These are phyloP conservation scores for Candida railenensis DNA, from an alignment of 805 yeast species.

Conservation along the genomic window DNA sequence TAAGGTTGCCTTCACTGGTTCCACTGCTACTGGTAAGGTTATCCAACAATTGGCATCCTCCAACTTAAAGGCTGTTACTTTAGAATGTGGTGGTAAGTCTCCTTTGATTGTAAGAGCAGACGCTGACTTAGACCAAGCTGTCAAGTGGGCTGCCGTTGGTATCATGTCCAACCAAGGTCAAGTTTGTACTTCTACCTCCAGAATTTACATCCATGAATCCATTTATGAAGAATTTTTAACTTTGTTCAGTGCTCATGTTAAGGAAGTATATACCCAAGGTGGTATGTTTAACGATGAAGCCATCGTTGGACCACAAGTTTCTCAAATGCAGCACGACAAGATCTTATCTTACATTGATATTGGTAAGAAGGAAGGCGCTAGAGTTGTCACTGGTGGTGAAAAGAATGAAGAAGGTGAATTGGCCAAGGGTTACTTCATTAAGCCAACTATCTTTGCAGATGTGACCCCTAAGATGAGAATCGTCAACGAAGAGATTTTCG, in stretches of 20 bases:
- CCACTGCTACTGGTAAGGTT: conserved; percentile 64
- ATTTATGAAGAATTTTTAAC: conserved; percentile 53
- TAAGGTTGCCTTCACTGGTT: conserved; percentile 66
- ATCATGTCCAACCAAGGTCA: conserved; percentile 66
- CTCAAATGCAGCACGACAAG: conserved; percentile 55
- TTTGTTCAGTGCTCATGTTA: conserved; percentile 44
- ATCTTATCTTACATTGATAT: conserved; percentile 42
- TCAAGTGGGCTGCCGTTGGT: conserved; percentile 67
- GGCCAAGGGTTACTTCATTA: conserved; percentile 60
- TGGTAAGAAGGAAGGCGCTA: conserved; percentile 46
- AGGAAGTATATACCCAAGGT: conserved; percentile 54
- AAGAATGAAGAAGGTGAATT: conserved; percentile 38
- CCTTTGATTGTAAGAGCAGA: conserved; percentile 63
- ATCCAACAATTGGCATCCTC: conserved; percentile 61
- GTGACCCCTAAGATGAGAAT: conserved; percentile 64
- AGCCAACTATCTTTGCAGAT: conserved; percentile 76
- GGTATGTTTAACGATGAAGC: conserved; percentile 47
- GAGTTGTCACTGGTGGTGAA: conserved; percentile 41
- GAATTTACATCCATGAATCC: conserved; percentile 32
- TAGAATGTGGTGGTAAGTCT: conserved; percentile 75
- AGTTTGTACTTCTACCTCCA: conserved; percentile 54
- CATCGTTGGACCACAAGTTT: conserved; percentile 63
- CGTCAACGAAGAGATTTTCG: conserved; percentile 81
- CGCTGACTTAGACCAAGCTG: conserved; percentile 64
- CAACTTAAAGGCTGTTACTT: conserved; percentile 61